These are phyloP conservation scores for Globisporangium irregulare DNA, from an alignment of 352 stramenopile genomes.

Conservation along the genomic window DNA sequence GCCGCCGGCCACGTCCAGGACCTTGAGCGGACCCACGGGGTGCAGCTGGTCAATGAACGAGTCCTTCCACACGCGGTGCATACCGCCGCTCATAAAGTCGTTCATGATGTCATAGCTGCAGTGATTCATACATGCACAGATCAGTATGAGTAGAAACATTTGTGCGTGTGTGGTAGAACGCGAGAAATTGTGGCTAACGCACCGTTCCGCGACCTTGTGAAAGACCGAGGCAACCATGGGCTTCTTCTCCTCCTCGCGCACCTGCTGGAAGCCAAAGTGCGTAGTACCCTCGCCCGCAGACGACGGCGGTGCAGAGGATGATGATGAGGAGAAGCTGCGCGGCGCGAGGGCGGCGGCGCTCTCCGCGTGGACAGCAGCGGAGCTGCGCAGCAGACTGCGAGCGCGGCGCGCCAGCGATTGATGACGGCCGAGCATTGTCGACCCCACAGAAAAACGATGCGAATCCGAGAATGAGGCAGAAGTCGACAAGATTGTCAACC, in stretches of 20 bases:
- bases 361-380: not conserved
- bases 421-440: conserved; percentile 13
- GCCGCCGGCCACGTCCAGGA: conserved; percentile 97
- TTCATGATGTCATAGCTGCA: conserved; percentile 98
- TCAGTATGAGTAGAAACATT: not conserved
- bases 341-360: not conserved
- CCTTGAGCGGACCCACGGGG: conserved; percentile 65
- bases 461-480: conserved; percentile 5
- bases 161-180: not conserved
- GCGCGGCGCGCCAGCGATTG: conserved; percentile 13
- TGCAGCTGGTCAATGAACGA: conserved; percentile 90
- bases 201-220: conserved; percentile 96
- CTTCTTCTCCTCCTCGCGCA: conserved; percentile 93
- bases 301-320: not conserved
- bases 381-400: not conserved
- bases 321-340: not conserved
- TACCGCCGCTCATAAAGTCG: conserved; percentile 97
- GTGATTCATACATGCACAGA: too few relatives aligned
- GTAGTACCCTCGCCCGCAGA: conserved; percentile 37
- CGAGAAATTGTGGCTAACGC: conserved; percentile 19
- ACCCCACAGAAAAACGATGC: conserved; percentile 12
- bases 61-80: conserved; percentile 97
- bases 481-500: not conserved
- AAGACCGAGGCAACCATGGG: conserved; percentile 96
- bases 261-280: conserved; percentile 90